These are phyloP conservation scores for Iberis pinnata DNA, from an alignment of 345 rosid genomes.

Conservation along the genomic window DNA sequence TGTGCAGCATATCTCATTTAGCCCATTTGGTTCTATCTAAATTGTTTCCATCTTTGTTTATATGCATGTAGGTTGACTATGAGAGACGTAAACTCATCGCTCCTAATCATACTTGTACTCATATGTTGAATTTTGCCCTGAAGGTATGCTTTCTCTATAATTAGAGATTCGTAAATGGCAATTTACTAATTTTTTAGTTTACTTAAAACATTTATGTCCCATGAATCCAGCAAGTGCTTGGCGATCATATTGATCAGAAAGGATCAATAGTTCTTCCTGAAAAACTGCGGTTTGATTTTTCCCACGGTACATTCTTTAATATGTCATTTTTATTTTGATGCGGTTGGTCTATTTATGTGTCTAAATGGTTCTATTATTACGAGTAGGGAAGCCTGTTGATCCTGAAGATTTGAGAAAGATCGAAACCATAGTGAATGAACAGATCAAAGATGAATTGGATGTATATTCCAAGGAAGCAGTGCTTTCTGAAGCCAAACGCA, in stretches of 20 bases:
- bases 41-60: not conserved
- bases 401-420: conserved; percentile 67
- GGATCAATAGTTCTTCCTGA: conserved; percentile 98
- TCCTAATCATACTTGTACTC: conserved; percentile 95
- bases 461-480: conserved; percentile 75
- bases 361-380: conserved; percentile 16
- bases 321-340: conserved; percentile 12
- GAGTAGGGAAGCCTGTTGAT: conserved; percentile 75
- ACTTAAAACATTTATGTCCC: conserved; percentile 6
- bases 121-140: conserved; percentile 94
- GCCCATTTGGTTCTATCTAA: not conserved
- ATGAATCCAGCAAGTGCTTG: conserved; percentile 75
- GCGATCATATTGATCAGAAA: conserved; percentile 93
- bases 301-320: conserved; percentile 58
- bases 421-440: conserved; percentile 80
- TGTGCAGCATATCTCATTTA: conserved; percentile 1
- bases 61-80: conserved; percentile 70
- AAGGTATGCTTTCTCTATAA: conserved; percentile 41
- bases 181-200: not conserved
- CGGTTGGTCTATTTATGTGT: not conserved
- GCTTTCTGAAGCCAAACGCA: conserved; percentile 66
- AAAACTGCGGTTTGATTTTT: conserved; percentile 92
- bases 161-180: not conserved
- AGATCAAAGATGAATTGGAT: conserved; percentile 76
- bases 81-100: conserved; percentile 82